A percentile compares a stretch with the other conserved stretches of the same genome.
These are phyloP conservation scores for Uronychia setigera DNA, from an alignment of 73 alveolate species.

Conservation along the genomic window DNA sequence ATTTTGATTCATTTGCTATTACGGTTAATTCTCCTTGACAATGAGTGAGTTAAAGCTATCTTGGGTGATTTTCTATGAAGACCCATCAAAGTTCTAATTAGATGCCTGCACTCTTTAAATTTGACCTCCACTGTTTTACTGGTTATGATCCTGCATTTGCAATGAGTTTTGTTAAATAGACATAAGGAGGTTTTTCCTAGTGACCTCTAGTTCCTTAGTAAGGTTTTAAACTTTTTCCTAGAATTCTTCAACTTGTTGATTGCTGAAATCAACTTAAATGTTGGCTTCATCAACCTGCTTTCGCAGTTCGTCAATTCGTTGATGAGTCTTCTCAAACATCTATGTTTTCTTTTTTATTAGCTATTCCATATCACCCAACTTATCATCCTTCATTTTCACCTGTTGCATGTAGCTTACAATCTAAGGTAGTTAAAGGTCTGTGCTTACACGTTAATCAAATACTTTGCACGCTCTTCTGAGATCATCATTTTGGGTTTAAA, in stretches of 20 bases:
- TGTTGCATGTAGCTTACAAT: background rate
- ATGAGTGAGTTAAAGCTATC: background rate
- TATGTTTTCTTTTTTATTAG: background rate
- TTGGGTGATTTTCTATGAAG: background rate
- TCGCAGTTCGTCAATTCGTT: background rate
- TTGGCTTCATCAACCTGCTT: background rate
- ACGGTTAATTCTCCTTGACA: background rate
- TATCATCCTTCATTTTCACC: background rate
- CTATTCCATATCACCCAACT: background rate
- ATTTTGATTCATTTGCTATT: background rate
- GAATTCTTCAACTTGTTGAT: background rate
- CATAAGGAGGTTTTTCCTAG: background rate
- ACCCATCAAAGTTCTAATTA: too few species aligned
- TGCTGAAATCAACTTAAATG: background rate
- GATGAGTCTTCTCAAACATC: background rate
- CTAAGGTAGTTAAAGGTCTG: background rate
- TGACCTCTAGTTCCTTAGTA: background rate
- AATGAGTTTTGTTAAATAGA: background rate
- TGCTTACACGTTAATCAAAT: background rate
- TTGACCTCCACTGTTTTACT: too few species aligned
- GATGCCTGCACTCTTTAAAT: too few species aligned
- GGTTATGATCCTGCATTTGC: too few species aligned
- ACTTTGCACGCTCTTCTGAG: background rate
- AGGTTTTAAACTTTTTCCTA: background rate
- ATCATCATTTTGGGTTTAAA: background rate